Evolutionary conservation across 2,329 filamentous ascomycete genomes (phyloP).

Genomic region (Huntiella decipiens): DNA sequence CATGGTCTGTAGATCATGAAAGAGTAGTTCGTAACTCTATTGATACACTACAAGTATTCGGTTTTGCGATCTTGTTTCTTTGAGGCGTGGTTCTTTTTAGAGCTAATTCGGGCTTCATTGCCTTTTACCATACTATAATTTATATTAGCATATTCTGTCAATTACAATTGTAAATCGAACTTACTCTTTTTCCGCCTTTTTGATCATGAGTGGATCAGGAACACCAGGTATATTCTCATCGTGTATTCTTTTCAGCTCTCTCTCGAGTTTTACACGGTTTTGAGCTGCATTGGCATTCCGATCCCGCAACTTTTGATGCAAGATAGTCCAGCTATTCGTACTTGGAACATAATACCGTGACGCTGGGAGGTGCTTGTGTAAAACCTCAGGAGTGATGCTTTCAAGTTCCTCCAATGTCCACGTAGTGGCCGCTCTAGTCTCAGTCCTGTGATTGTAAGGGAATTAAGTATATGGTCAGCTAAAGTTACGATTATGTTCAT

Average conservation of each 20-base stretch:
- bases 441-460: slow-evolving; percentile 25
- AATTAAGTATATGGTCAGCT: too few species aligned
- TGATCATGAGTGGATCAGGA: slow-evolving; percentile 26
- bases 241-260: slow-evolving; percentile 31
- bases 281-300: slow-evolving; percentile 32
- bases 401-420: slow-evolving; percentile 31
- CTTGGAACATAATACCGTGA: slow-evolving; percentile 35
- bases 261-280: slow-evolving; percentile 29
- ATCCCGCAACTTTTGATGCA: slow-evolving; percentile 35
- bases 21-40: background rate
- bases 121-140: slow-evolving; percentile 22
- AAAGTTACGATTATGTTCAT: background rate
- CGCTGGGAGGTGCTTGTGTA: slow-evolving; percentile 27
- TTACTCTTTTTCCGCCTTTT: slow-evolving; percentile 31
- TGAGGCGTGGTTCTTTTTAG: slow-evolving; percentile 29
- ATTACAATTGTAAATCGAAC: slow-evolving; percentile 12
- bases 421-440: slow-evolving; percentile 37
- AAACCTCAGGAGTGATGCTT: slow-evolving; percentile 25
- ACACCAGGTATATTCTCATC: slow-evolving; percentile 26
- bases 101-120: slow-evolving; percentile 24
- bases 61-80: slow-evolving; percentile 28
- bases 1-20: too few species aligned
- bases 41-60: slow-evolving; percentile 16
- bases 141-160: too few species aligned
- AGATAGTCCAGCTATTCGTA: slow-evolving; percentile 33